Evolutionary conservation across 495 filamentous ascomycete species (phyloP).

Genomic region (Hyphodiscus hymeniophilus): DNA sequence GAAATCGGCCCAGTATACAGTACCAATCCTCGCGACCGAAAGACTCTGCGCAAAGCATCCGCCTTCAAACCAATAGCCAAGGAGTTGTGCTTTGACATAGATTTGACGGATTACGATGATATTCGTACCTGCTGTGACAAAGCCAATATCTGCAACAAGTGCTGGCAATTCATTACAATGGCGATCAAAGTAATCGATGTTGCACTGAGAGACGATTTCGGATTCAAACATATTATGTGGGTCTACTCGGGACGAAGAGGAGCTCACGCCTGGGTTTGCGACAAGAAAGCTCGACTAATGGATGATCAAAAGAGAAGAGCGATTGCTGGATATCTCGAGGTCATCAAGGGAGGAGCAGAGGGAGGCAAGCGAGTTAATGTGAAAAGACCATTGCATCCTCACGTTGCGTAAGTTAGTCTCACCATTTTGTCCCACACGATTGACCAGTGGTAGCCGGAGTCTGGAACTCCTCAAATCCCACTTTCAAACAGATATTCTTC

Average conservation of each 20-base stretch:
- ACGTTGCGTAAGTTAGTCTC: conserved; percentile 49
- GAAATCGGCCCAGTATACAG: conserved; percentile 96
- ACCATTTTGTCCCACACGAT: conserved; percentile 2
- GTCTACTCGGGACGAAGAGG: conserved; percentile 96
- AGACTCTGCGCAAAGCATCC: conserved; percentile 66
- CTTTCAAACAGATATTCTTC: conserved; percentile 74
- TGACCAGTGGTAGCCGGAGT: conserved; percentile 50
- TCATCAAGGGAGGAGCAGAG: conserved; percentile 73
- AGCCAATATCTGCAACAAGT: conserved; percentile 87
- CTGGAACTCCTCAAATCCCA: conserved; percentile 63
- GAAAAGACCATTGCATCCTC: conserved; percentile 81
- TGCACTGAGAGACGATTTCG: conserved; percentile 85
- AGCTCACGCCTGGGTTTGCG: conserved; percentile 98
- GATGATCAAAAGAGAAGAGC: conserved; percentile 77
- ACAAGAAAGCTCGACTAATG: conserved; percentile 72
- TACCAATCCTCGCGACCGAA: conserved; percentile 89
- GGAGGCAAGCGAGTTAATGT: conserved; percentile 84
- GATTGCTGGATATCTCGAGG: conserved; percentile 79
- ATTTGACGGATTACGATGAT: conserved; percentile 97
- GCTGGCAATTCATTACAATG: conserved; percentile 96
- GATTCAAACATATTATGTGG: conserved; percentile 94
- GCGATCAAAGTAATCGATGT: conserved; percentile 88
- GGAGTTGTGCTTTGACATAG: conserved; percentile 97
- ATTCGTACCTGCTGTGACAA: conserved; percentile 91
- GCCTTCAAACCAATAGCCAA: conserved; percentile 73